These are phyloP conservation scores for Tetragonia tetragonoides DNA, from an alignment of 148 eudicot species.

Conservation along the genomic window DNA sequence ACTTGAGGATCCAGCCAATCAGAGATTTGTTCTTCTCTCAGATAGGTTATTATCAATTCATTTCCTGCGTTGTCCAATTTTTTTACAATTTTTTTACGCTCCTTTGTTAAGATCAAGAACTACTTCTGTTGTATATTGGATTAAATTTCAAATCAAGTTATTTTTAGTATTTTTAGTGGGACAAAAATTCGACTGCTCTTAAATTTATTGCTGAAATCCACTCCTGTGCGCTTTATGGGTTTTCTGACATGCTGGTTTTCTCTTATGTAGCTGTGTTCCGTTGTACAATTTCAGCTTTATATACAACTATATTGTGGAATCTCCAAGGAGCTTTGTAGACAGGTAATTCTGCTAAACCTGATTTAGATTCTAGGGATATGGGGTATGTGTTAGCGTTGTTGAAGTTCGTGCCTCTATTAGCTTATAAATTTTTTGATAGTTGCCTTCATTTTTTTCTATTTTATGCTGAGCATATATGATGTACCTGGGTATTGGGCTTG, in stretches of 20 bases:
- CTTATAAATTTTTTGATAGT: conserved; percentile 9
- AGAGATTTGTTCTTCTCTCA: conserved; percentile 93
- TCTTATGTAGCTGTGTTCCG: conserved; percentile 83
- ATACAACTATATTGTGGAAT: conserved; percentile 69
- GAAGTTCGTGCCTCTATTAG: neutral
- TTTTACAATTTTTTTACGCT: neutral
- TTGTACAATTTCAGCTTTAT: conserved; percentile 83
- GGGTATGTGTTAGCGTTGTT: neutral
- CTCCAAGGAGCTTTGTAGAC: conserved; percentile 89
- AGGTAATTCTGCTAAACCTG: conserved; percentile 39
- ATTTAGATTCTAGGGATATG: neutral
- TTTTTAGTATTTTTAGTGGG: neutral
- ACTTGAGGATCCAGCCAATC: conserved; percentile 85
- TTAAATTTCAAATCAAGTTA: neutral
- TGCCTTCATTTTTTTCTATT: neutral
- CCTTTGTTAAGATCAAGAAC: neutral
- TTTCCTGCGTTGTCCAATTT: neutral
- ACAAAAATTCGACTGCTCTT: neutral
- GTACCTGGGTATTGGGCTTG: neutral
- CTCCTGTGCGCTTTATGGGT: neutral
- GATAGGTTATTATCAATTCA: conserved; percentile 56
- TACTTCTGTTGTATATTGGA: neutral
- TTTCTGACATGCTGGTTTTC: conserved; percentile 16
- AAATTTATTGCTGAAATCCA: neutral
- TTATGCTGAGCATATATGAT: neutral